phyloP scores from a whole-genome alignment of 371 early-diverging fungal species.

The Apophysomyces elegans region DNA sequence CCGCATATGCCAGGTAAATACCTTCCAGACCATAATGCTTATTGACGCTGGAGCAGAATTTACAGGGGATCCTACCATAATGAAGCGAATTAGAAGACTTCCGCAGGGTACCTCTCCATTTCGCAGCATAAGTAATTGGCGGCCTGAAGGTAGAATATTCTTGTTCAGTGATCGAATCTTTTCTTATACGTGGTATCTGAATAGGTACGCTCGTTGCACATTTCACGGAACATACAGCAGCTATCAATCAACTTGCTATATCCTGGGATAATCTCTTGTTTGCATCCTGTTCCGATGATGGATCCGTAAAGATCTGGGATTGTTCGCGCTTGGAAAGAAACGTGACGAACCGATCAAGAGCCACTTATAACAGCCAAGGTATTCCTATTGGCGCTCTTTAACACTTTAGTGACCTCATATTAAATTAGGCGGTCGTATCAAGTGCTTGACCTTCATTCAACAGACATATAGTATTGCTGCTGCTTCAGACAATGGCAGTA shows the following conservation, averaged over 20 bases:
- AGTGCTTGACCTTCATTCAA: slow-evolving; percentile 79
- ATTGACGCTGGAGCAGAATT: slow-evolving; percentile 34
- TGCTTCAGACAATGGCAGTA: slow-evolving; percentile 83
- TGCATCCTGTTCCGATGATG: slow-evolving; percentile 86
- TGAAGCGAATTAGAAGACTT: slow-evolving; percentile 44
- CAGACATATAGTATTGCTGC: slow-evolving; percentile 82
- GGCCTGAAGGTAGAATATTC: slow-evolving; percentile 44
- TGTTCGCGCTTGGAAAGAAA: slow-evolving; percentile 79
- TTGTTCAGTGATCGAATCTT: neutral
- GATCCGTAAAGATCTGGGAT: slow-evolving; percentile 90
- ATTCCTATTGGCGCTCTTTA: slow-evolving; percentile 12
- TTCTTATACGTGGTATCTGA: neutral
- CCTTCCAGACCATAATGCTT: neutral
- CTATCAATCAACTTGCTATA: slow-evolving; percentile 75
- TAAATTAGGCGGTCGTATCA: slow-evolving; percentile 73
- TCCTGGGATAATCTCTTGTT: slow-evolving; percentile 83
- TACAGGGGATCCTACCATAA: slow-evolving; percentile 39
- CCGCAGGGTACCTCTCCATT: slow-evolving; percentile 41
- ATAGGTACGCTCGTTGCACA: slow-evolving; percentile 76
- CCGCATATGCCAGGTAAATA: slow-evolving; percentile 50
- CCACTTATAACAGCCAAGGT: slow-evolving; percentile 79
- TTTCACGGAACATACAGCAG: slow-evolving; percentile 82
- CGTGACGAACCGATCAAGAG: slow-evolving; percentile 79
- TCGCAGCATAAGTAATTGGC: slow-evolving; percentile 43
- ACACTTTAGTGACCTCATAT: neutral